Base-by-base conservation (phyloP, 169 alveolate species). In the Nephromyces sp. region DNA sequence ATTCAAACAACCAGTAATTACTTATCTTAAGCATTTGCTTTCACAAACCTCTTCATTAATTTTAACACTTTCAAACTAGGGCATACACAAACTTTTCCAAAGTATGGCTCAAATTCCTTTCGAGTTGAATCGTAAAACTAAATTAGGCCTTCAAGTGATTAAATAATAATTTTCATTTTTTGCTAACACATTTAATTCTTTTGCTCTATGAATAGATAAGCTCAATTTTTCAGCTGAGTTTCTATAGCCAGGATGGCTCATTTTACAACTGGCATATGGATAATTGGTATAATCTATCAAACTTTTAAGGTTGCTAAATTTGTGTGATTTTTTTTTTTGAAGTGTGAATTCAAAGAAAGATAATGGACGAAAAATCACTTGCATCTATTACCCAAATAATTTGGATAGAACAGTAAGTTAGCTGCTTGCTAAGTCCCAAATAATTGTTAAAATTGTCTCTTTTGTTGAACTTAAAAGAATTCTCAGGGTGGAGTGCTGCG, bases 321-420 rank as follows among this genome's bases (percentile, higher is more conserved):
- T 8, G 15, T 62, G 8, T n/a, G 15, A 15, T 62, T 8, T 21
- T 62, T 21, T 8, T 15, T 8, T 8, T 15, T 62, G 71, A 27
- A 65, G 81, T n/a, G 67, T 57, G 34, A 66, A 66, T 30, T 1
- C 76, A 6, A 52, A 64, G 66, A 32, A 52, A 65, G 66, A 78
- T 74, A 78, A 78, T 33, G 84, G 84, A 4, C 70, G 84, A 22
- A 78, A 78, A 71, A 64, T 78, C 8, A 78, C 84, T 4, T 77
- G 79, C 53, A 43, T 72, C 8, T 70, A 66, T 61, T 66, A 64
- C 30, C 80, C 80, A 1, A 63, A 64, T 6, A 25, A 51, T 1
- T 32, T 25, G 27, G 73, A 63, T 31, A 32, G 71, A 64, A 2
- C 21, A 66, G 78, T 62, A 33, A 2, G 75, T 35, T 6, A 66